Evolutionary conservation across 2,329 filamentous ascomycete genomes (phyloP).

Genomic region (Leptographium wingfieldii): DNA sequence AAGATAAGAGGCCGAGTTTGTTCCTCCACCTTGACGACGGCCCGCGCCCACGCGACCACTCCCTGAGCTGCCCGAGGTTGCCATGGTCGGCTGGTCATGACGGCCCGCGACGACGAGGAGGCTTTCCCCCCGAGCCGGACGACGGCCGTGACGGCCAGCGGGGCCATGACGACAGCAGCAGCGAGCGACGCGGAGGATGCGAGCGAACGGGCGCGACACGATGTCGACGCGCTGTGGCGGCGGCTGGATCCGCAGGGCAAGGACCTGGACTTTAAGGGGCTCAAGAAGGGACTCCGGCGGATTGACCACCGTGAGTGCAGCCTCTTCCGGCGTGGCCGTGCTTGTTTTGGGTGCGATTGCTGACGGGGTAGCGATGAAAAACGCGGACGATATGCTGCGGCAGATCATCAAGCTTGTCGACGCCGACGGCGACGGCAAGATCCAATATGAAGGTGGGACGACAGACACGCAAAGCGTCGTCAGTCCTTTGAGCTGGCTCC

Average conservation of each 20-base stretch:
- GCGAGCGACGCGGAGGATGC: slow-evolving; percentile 26
- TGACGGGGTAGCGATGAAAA: slow-evolving; percentile 54
- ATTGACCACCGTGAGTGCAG: slow-evolving; percentile 72
- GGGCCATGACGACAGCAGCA: background rate
- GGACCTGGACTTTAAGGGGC: slow-evolving; percentile 68
- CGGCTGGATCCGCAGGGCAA: slow-evolving; percentile 65
- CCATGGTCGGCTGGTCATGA: slow-evolving; percentile 4
- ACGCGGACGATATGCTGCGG: slow-evolving; percentile 74
- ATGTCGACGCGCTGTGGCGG: slow-evolving; percentile 69
- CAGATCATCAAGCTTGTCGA: slow-evolving; percentile 76
- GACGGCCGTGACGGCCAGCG: background rate
- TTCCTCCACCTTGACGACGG: background rate
- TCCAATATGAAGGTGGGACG: slow-evolving; percentile 67
- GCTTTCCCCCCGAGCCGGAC: background rate
- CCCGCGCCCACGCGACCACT: too few species aligned
- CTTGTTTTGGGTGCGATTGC: background rate
- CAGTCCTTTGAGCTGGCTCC: background rate
- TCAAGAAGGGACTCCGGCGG: slow-evolving; percentile 73
- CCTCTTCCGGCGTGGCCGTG: background rate
- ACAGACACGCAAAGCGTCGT: background rate
- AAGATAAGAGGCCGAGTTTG: background rate
- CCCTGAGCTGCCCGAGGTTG: background rate
- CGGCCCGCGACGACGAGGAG: slow-evolving; percentile 1
- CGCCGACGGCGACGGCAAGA: slow-evolving; percentile 71
- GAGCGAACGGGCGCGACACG: slow-evolving; percentile 63